Base-by-base conservation (phyloP, 164 flowering plant genomes). In the Sextonia rubra region DNA sequence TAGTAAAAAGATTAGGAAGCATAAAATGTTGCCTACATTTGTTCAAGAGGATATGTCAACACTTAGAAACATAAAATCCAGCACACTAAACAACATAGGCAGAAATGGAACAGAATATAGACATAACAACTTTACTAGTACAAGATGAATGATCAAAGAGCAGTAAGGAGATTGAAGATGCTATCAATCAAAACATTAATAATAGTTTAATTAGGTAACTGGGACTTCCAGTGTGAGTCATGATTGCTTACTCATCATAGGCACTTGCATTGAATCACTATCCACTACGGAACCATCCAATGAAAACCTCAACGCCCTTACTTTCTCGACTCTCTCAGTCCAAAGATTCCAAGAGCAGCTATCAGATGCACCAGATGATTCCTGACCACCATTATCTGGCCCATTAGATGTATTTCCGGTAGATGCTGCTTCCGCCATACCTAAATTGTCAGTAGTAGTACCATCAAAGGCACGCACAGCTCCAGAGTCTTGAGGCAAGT, bases 241-340 rank as follows among this genome's bases (percentile, higher is more conserved):
- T 71, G 17, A 30, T 3, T 23, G 14, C 30, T 74, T 78, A 90
- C 91, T 84, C 64, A 32, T 64, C 27, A 58, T 60, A 30, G 79
- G 63, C 30, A 63, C 68, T 27, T 76, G 62, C 60, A 30, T 64
- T 76, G 70, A 69, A 77, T 77, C 86, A 74, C 68, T 73, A 69
- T 68, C 79, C 68, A 88, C 44, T 74, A 87, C 85, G 81, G 72
- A 62, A 24, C 98, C 99, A 76, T 88, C 91, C 78, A 91, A 80
- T 44, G 92, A 86, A 85, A 96, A 96, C 73, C 98, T 86, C 62
- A 96, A 60, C n/a, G 76, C 76, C 79, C 93, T 83, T 48, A 80
- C 87, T 77, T 85, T 85, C 79, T 95, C 99, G 74, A 96, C 99
- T 78, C 97, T 92, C 65, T 82, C 75, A 74, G 85, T 86, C 99